Conservation (phyloP, 2,329 filamentous ascomycete species). For the Cercospora citrullina region DNA sequence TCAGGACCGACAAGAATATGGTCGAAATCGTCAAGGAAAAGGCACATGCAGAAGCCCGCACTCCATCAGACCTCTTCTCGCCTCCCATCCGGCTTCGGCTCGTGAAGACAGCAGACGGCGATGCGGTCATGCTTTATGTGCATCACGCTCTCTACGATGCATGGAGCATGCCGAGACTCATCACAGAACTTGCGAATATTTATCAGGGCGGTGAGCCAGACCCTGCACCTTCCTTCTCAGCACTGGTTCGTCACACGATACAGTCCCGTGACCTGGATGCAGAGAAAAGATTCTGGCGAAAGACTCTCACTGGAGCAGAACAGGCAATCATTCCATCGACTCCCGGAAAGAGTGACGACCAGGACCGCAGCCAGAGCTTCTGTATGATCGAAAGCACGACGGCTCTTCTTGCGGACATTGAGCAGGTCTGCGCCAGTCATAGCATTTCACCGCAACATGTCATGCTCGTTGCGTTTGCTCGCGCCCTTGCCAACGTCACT, state of each 20-base stretch:
- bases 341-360: neutral
- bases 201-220: conserved; percentile 11
- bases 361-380: conserved; percentile 19
- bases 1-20: neutral
- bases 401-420: neutral
- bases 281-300: conserved; percentile 16
- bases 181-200: conserved; percentile 14
- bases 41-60: conserved; percentile 14
- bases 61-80: conserved; percentile 17
- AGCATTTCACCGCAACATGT: conserved; percentile 18
- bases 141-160: conserved; percentile 25
- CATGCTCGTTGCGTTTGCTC: conserved; percentile 22
- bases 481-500: conserved; percentile 9
- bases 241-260: conserved; percentile 16
- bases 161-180: conserved; percentile 22
- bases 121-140: conserved; percentile 20
- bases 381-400: conserved; percentile 7
- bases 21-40: conserved; percentile 11
- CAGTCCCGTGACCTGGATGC: conserved; percentile 3
- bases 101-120: conserved; percentile 14
- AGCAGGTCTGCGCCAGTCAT: conserved; percentile 2
- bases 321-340: conserved; percentile 12
- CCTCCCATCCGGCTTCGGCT: conserved; percentile 18
- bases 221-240: conserved; percentile 5
- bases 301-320: conserved; percentile 12